phyloP scores from a whole-genome alignment of 805 yeast genomes.

The Yarrowia phangngaensis region DNA sequence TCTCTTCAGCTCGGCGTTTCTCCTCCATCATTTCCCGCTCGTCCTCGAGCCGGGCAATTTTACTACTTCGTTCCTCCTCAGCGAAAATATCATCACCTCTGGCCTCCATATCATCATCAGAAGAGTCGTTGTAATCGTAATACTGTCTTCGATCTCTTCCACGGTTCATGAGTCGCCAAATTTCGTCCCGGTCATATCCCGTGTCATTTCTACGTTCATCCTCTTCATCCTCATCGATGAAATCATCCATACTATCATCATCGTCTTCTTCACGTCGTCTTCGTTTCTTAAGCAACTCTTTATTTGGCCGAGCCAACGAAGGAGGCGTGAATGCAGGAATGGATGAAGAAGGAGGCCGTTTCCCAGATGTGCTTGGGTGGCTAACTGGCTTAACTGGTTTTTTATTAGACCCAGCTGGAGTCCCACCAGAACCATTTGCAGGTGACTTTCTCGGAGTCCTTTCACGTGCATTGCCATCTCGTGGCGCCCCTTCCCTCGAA shows the following conservation, averaged over 20 bases:
- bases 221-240: slow-evolving; percentile 36
- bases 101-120: slow-evolving; percentile 77
- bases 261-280: slow-evolving; percentile 48
- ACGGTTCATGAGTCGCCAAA: slow-evolving; percentile 78
- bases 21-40: slow-evolving; percentile 50
- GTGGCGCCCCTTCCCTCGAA: slow-evolving; percentile 27
- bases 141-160: slow-evolving; percentile 53
- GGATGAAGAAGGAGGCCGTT: slow-evolving; percentile 5
- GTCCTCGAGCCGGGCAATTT: slow-evolving; percentile 73
- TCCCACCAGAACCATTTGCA: slow-evolving; percentile 8
- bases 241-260: slow-evolving; percentile 30
- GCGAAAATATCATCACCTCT: slow-evolving; percentile 82
- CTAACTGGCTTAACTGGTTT: no score
- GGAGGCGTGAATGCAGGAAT: slow-evolving; percentile 46
- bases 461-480: no score
- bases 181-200: slow-evolving; percentile 78
- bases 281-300: slow-evolving; percentile 50
- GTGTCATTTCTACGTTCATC: slow-evolving; percentile 33
- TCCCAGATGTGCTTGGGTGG: background rate
- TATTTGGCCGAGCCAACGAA: slow-evolving; percentile 39
- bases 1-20: slow-evolving; percentile 30
- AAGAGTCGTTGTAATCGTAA: slow-evolving; percentile 47
- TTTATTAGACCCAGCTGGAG: slow-evolving; percentile 11
- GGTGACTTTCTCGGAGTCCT: no score
- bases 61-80: slow-evolving; percentile 71